Conservation (phyloP, 805 yeast species). For the Barnettozyma botsteinii region DNA sequence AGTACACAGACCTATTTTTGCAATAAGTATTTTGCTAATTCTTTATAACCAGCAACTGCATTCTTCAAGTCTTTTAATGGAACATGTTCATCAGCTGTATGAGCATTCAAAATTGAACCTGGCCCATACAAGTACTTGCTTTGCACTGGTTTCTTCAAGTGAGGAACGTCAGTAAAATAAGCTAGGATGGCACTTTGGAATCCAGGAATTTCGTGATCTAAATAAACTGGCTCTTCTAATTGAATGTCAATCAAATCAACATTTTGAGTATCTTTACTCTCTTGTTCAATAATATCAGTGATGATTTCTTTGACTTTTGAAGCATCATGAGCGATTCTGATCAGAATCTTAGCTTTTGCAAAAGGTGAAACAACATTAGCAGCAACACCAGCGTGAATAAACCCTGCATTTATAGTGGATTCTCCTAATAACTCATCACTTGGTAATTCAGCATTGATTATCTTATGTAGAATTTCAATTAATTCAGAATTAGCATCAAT, state of each 20-base stretch:
- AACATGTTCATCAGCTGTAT: slow-evolving; percentile 50
- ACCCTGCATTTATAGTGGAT: slow-evolving; percentile 58
- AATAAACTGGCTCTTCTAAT: slow-evolving; percentile 30
- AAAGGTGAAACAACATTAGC: slow-evolving; percentile 58
- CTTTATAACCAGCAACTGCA: slow-evolving; percentile 50
- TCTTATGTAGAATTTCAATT: slow-evolving; percentile 42
- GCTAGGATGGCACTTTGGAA: slow-evolving; percentile 48
- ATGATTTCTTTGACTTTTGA: slow-evolving; percentile 30
- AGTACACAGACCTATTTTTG: not conserved
- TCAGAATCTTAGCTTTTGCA: slow-evolving; percentile 43
- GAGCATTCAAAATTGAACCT: slow-evolving; percentile 58
- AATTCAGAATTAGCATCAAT: slow-evolving; percentile 54
- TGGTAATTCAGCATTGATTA: slow-evolving; percentile 44
- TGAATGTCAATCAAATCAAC: slow-evolving; percentile 18
- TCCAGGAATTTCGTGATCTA: slow-evolving; percentile 57
- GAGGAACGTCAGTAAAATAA: slow-evolving; percentile 50
- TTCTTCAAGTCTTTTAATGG: slow-evolving; percentile 38
- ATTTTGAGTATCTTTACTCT: slow-evolving; percentile 21
- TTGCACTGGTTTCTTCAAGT: slow-evolving; percentile 27
- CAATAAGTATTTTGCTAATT: slow-evolving; percentile 16
- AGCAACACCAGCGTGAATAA: slow-evolving; percentile 57
- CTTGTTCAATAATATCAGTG: slow-evolving; percentile 29
- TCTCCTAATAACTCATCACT: slow-evolving; percentile 48
- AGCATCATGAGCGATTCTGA: slow-evolving; percentile 49
- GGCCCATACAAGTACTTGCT: slow-evolving; percentile 57